phyloP scores from a whole-genome alignment of 768 basidiomycete genomes.

The Pisolithus tinctorius region DNA sequence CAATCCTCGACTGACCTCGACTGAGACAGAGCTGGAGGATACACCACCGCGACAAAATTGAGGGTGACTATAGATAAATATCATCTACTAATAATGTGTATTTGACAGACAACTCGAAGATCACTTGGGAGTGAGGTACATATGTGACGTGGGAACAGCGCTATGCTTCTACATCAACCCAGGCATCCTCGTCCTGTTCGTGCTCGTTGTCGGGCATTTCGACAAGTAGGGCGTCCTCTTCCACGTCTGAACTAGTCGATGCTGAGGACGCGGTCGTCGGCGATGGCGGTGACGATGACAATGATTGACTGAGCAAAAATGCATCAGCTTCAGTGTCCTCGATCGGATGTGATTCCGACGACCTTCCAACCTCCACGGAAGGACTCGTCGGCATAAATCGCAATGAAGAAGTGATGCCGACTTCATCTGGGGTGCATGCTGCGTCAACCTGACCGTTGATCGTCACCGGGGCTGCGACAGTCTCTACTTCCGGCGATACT shows the following conservation, averaged over 20 bases:
- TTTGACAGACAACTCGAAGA: too few species aligned
- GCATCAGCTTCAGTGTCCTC: constrained; percentile 7
- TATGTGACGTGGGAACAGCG: too few species aligned
- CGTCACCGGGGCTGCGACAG: not conserved
- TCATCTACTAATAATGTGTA: too few species aligned
- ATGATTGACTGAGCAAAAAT: constrained; percentile 19
- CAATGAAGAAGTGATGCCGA: too few species aligned
- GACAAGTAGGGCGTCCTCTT: constrained; percentile 14
- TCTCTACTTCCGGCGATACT: not conserved
- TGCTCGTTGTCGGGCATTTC: constrained; percentile 2
- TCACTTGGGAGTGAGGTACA: too few species aligned
- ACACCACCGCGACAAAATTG: too few species aligned
- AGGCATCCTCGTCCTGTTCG: constrained; percentile 10
- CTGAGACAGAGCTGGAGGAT: too few species aligned
- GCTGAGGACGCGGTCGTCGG: not conserved
- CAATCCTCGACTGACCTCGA: too few species aligned
- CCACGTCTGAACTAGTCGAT: not conserved
- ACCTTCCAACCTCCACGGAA: not conserved
- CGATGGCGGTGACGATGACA: constrained; percentile 1
- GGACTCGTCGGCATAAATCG: not conserved
- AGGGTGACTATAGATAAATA: not conserved
- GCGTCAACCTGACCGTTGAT: not conserved
- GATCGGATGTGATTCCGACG: not conserved
- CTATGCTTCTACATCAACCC: constrained; percentile 35
- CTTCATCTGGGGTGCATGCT: too few species aligned